A percentile compares a stretch with the other conserved stretches of the same genome.
Evolutionary conservation across 768 basidiomycete species (phyloP).

Genomic region (Rhizopogon roseolus): DNA sequence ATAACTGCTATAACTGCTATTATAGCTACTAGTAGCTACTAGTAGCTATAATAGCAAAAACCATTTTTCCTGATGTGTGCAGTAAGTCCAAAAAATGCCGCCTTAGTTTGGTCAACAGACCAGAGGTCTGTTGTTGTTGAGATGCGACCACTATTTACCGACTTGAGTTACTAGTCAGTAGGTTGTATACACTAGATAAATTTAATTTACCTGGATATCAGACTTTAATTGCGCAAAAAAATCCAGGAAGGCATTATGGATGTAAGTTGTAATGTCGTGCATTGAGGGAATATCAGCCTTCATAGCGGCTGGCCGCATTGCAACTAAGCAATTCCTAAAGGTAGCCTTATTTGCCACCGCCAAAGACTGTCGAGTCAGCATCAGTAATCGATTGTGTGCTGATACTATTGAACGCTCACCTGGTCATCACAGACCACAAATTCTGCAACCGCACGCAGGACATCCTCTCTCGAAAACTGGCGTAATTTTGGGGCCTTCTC

Average conservation of each 20-base stretch:
- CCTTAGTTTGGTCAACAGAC: slow-evolving; percentile 15
- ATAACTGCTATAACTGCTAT: too few species aligned
- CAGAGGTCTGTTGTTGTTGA: slow-evolving; percentile 11
- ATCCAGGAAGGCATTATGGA: slow-evolving; percentile 12
- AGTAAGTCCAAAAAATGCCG: slow-evolving; percentile 14
- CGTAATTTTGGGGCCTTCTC: not conserved
- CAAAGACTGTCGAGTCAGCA: slow-evolving; percentile 6
- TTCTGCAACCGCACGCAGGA: slow-evolving; percentile 8
- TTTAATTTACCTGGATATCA: slow-evolving; percentile 9
- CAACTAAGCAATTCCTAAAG: slow-evolving; percentile 13
- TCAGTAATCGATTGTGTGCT: not conserved
- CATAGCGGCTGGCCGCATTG: slow-evolving; percentile 12
- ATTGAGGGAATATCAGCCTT: slow-evolving; percentile 10
- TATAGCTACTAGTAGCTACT: too few species aligned
- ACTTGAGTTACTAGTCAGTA: too few species aligned
- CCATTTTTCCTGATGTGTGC: too few species aligned
- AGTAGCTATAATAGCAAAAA: too few species aligned
- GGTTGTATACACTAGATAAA: not conserved
- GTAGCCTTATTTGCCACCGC: slow-evolving; percentile 6
- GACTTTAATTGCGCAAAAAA: slow-evolving; percentile 1
- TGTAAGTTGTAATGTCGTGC: slow-evolving; percentile 10
- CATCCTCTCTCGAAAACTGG: slow-evolving; percentile 10
- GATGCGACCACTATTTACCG: too few species aligned
- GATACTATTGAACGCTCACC: slow-evolving; percentile 9
- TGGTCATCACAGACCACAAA: slow-evolving; percentile 13